These are phyloP conservation scores for Pyrenopolyporus hunteri DNA, from an alignment of 495 filamentous ascomycete species.

Conservation along the genomic window DNA sequence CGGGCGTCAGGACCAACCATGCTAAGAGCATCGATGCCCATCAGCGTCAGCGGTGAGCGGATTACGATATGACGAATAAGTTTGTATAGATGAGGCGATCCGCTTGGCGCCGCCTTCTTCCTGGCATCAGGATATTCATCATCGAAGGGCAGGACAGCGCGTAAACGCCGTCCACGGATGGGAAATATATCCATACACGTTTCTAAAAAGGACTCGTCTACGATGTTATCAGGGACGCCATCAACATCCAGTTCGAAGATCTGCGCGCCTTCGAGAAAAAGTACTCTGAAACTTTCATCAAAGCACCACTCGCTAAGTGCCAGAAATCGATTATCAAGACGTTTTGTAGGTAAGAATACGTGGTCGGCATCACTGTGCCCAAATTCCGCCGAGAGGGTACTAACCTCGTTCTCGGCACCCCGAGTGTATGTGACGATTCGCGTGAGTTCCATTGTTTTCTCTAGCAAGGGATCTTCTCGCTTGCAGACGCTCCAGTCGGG, in stretches of 20 bases:
- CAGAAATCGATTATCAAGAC: conserved; percentile 1
- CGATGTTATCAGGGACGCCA: background rate
- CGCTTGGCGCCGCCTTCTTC: conserved; percentile 3
- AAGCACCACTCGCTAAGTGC: conserved; percentile 7
- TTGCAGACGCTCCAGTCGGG: conserved; percentile 34
- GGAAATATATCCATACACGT: conserved; percentile 11
- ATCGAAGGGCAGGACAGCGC: conserved; percentile 35
- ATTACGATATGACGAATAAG: conserved; percentile 35
- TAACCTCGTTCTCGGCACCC: background rate
- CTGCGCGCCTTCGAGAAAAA: conserved; percentile 27
- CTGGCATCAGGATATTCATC: conserved; percentile 11
- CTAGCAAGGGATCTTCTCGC: background rate
- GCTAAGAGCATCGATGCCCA: conserved; percentile 20
- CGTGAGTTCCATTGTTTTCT: background rate
- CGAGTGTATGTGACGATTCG: conserved; percentile 30
- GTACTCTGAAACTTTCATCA: conserved; percentile 15
- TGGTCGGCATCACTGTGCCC: conserved; percentile 13
- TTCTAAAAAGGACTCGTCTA: background rate
- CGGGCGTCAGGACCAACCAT: background rate
- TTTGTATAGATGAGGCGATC: conserved; percentile 10
- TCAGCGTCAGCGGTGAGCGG: conserved; percentile 29
- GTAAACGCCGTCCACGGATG: conserved; percentile 10
- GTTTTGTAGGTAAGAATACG: conserved; percentile 21
- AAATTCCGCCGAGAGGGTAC: conserved; percentile 6
- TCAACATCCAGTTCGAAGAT: conserved; percentile 24